phyloP scores from a whole-genome alignment of 164 flowering plant genomes.

The Chimonanthus praecox region DNA sequence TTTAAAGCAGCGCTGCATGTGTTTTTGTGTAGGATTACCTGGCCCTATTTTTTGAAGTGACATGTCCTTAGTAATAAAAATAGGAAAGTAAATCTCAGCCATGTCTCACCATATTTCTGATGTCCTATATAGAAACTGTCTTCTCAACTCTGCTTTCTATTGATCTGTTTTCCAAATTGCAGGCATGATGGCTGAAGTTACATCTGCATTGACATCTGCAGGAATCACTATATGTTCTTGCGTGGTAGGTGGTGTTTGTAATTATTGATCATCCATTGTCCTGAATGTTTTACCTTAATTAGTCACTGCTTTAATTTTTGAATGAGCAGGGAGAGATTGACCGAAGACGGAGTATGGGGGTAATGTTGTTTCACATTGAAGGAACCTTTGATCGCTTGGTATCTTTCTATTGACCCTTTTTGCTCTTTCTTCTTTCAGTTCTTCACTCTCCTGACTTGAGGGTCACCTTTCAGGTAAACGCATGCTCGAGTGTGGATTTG shows the following conservation, averaged over 20 bases:
- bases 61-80: neutral
- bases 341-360: slow-evolving; percentile 69
- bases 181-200: slow-evolving; percentile 93
- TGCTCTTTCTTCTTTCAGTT: neutral
- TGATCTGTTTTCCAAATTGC: slow-evolving; percentile 8
- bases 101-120: neutral
- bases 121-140: neutral
- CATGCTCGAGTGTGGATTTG: slow-evolving; percentile 60
- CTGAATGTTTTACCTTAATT: neutral
- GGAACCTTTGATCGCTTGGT: slow-evolving; percentile 71
- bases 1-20: too few relatives aligned
- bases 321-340: slow-evolving; percentile 75
- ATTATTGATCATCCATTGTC: neutral
- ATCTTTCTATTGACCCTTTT: slow-evolving; percentile 3
- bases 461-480: slow-evolving; percentile 44
- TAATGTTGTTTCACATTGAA: slow-evolving; percentile 85
- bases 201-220: slow-evolving; percentile 54
- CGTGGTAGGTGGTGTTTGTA: slow-evolving; percentile 55
- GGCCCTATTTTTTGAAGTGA: neutral
- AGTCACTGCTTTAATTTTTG: neutral
- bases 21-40: too few relatives aligned
- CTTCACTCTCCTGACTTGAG: neutral
- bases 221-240: slow-evolving; percentile 80
- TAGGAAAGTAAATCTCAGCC: neutral
- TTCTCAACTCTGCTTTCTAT: neutral